Base-by-base conservation (phyloP, 2,329 filamentous ascomycete species). In the Apiospora hydei region DNA sequence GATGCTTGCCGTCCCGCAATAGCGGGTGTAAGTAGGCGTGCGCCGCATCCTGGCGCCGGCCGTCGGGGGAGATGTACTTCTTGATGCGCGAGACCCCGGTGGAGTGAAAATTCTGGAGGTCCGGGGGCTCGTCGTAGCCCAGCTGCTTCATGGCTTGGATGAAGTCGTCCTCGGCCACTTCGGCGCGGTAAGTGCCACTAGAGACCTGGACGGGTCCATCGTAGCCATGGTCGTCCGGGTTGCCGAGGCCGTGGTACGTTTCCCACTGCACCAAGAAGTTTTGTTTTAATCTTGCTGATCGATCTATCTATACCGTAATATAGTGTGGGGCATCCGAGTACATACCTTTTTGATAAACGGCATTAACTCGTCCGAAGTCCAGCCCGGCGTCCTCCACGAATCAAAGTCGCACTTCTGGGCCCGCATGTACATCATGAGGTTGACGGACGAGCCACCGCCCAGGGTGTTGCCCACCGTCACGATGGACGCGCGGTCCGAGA, bases 381-480 rank as follows among this genome's bases (percentile, higher is more conserved):
- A 77, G 44, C 79, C 77, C 11, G 78, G 71, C 21, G 74, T 79
- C 7, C 77, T 74, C 78, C 78, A 81, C 0, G 78, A 73, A 41
- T 81, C 78, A 46, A 73, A 82, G 70, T 83, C 82, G 49, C 76
- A 75, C 34, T 77, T 74, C 70, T 82, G 80, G n/a, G 77, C 80
- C 18, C 82, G 76, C 1, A 75, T 77, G 68, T 81, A 82, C 80
- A 87, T 84, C 82, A 86, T 83, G 73, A 86, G 85, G 72, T 87
- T 87, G 47, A 87, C 85, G 2, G 84, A 84, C 0, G 83, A 85
- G 10, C 88, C 88, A n/a, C 89, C 89, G 30, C 89, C 89, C 0
- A 91, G 81, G 0, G 84, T 84, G 30, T 86, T 85, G 4, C 82
- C 83, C 5, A 76, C 74, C 0, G 82, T 81, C 0, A 85, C 80